phyloP scores from a whole-genome alignment of 2,329 filamentous ascomycete genomes.

The Sporothrix mexicana region DNA sequence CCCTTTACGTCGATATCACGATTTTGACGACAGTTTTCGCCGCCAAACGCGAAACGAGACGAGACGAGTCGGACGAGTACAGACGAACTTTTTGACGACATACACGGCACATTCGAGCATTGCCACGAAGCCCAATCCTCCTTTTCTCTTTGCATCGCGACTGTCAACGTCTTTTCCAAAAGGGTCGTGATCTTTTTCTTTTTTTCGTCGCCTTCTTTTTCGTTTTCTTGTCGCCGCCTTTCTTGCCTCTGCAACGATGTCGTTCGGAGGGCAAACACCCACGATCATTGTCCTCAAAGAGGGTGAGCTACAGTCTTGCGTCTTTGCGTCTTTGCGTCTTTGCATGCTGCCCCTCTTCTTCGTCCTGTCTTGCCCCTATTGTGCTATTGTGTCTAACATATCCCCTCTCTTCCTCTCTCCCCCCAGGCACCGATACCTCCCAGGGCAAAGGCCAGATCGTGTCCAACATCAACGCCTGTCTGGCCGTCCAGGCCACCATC shows the following conservation, averaged over 20 bases:
- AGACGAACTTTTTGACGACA: neutral
- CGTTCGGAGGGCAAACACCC: conserved; percentile 95
- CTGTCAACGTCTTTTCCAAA: neutral
- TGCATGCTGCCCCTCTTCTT: no score
- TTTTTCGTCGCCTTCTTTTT: no score
- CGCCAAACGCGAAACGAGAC: neutral
- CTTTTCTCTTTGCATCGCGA: neutral
- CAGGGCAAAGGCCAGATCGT: conserved; percentile 96
- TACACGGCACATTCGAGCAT: neutral
- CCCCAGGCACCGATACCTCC: conserved; percentile 88
- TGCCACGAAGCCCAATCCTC: neutral
- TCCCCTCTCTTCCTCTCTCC: conserved; percentile 36
- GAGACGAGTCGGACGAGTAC: neutral
- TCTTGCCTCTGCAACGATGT: conserved; percentile 64
- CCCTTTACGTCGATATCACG: conserved; percentile 13
- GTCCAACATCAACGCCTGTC: conserved; percentile 97
- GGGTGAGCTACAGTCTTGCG: conserved; percentile 59
- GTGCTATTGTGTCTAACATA: no score
- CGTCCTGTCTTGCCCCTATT: conserved; percentile 5
- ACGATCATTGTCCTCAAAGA: conserved; percentile 98
- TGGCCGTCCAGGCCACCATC: conserved; percentile 94
- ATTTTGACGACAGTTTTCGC: neutral
- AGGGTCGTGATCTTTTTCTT: neutral
- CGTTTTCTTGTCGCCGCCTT: neutral
- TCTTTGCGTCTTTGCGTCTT: conserved; percentile 36